Base-by-base conservation (phyloP, 331 rosid species). In the Arachis monticola region DNA sequence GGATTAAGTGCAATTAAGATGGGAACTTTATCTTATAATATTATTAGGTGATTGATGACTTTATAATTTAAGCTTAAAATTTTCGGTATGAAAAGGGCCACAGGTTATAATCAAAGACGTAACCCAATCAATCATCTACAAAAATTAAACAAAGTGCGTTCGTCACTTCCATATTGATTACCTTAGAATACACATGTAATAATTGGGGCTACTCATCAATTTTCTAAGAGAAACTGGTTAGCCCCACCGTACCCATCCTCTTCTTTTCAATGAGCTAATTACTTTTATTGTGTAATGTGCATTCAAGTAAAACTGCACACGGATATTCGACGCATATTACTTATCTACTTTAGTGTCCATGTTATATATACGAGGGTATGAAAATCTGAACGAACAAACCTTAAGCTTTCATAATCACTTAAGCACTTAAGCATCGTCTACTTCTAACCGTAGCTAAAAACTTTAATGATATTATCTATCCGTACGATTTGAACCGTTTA, bases 121-220 rank as follows among this genome's bases (percentile, higher is more conserved):
- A 81, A 84, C 85, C 86, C 87, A 88, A 84, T 86, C 85, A 69
- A 60, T 52, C 57, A 66, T 74, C 35, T 65, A 70, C 64, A 79
- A 17, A 17, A 17, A 17, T 17, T 17, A 17, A 77, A 74, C 60
- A 72, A 70, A 47, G 65, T 50, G 75, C 78, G 57, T 58, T 73
- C 75, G 72, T 87, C 87, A 87, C 56, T 75, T 56, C 74, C 57
- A 70, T 61, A 62, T 78, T 46, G n/a, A 80, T 78, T 82, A 31
- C 44, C 8, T 61, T 79, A 38, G 45, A 17, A 30, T 68, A 10
- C 22, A 17, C 55, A 80, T 40, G 17, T 69, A 61, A 53, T 70
- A 14, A 27, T 62, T 47, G 56, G 62, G 45, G 40, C 72, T 76
- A 55, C 52, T 53, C 22, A 68, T 68, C 22, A 17, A 17, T 61